Conservation (phyloP, 805 yeast species). For the Scheffersomyces ergatensis region DNA sequence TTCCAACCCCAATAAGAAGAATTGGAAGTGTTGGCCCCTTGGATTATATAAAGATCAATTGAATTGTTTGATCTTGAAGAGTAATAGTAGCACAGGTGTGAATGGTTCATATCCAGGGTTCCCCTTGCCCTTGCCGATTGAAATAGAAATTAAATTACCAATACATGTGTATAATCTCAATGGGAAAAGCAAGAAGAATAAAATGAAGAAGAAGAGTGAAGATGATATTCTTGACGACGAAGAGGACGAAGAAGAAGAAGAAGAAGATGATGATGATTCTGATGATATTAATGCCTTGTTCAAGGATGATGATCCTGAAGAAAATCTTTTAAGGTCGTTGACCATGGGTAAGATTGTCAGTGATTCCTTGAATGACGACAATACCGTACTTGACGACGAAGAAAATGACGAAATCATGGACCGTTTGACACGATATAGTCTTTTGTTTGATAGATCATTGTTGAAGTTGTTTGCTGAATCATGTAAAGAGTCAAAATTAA, state of each 20-base stretch:
- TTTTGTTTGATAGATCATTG: conserved; percentile 72
- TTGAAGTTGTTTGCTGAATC: conserved; percentile 71
- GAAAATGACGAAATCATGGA: conserved; percentile 44
- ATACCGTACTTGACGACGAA: conserved; percentile 15
- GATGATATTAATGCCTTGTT: conserved; percentile 12
- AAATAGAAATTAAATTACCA: conserved; percentile 70
- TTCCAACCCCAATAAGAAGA: conserved; percentile 44
- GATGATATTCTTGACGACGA: conserved; percentile 13
- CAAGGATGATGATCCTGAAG: conserved; percentile 48
- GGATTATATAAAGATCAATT: conserved; percentile 71
- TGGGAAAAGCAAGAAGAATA: conserved; percentile 19
- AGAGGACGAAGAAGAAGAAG: conserved; percentile 13
- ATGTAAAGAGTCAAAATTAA: conserved; percentile 62
- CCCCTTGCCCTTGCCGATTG: conserved; percentile 84
- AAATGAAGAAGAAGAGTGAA: conserved; percentile 18
- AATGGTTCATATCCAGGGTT: conserved; percentile 75
- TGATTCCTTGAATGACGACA: conserved; percentile 44
- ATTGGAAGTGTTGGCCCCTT: conserved; percentile 82
- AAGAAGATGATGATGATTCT: conserved; percentile 12
- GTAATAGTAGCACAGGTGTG: no score
- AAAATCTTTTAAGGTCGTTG: conserved; percentile 57
- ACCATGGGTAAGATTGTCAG: conserved; percentile 60
- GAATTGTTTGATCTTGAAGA: conserved; percentile 73
- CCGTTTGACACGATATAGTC: conserved; percentile 48
- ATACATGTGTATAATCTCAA: conserved; percentile 26